Percentiles rank a stretch among this genome's conserved stretches.
Conservation (phyloP, 441 rosid genomes). For the Euphorbia schlechtendalii region DNA sequence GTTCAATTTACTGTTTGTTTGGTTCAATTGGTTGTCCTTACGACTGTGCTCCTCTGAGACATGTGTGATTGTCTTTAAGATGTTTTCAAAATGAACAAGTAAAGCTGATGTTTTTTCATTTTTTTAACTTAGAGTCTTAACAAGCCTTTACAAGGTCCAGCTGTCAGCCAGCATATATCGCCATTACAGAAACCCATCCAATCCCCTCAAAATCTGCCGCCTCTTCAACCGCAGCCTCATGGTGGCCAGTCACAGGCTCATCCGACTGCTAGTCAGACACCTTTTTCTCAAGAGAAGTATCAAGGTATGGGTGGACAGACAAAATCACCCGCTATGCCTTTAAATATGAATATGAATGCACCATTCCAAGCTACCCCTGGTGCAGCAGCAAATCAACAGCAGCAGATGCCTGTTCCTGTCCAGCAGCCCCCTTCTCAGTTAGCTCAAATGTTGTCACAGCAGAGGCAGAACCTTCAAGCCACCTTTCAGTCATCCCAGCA, state of each 20-base stretch:
- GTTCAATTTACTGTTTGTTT: neutral
- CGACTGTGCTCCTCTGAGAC: too few species aligned
- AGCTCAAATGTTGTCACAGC: conserved; percentile 90
- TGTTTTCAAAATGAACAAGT: conserved; percentile 16
- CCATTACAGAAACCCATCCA: conserved; percentile 57
- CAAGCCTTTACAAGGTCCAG: conserved; percentile 41
- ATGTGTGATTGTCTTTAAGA: conserved; percentile 1
- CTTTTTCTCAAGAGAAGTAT: conserved; percentile 49
- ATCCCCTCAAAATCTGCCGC: conserved; percentile 52
- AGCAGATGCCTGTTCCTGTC: conserved; percentile 37
- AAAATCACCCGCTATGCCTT: conserved; percentile 36
- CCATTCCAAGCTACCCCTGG: too few species aligned
- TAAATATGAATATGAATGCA: conserved; percentile 41
- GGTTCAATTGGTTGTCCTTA: neutral
- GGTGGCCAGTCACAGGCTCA: conserved; percentile 33
- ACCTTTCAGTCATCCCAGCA: conserved; percentile 93
- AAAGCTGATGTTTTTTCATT: conserved; percentile 11
- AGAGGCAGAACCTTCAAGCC: conserved; percentile 85
- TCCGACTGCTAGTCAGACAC: conserved; percentile 32
- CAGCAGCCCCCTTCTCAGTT: conserved; percentile 90
- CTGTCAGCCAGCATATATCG: conserved; percentile 53
- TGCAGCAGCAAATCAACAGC: too few species aligned
- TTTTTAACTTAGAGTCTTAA: conserved; percentile 31
- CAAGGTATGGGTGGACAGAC: conserved; percentile 46
- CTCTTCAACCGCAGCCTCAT: conserved; percentile 42